A percentile compares a stretch with the other conserved stretches of the same genome.
Conservation (phyloP, 768 basidiomycete species). For the Podaxis sp. region DNA sequence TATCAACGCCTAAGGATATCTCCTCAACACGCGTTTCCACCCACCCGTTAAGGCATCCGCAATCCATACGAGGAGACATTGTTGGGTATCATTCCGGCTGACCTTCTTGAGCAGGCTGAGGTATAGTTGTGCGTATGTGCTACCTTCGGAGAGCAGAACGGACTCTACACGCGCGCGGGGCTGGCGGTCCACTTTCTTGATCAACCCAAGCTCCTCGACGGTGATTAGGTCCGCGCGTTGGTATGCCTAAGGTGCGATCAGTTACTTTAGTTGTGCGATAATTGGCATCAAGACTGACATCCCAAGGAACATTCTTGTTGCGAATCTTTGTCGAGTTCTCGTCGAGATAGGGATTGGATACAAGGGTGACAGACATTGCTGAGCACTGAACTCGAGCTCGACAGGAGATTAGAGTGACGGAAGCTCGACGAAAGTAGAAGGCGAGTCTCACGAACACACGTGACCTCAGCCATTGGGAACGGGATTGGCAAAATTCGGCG, state of each 20-base stretch:
- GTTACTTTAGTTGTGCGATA: conserved; percentile 14
- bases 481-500: conserved; percentile 3
- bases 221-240: conserved; percentile 92
- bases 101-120: conserved; percentile 85
- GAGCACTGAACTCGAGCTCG: not conserved
- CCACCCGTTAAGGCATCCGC: conserved; percentile 84
- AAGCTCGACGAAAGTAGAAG: conserved; percentile 4
- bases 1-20: not conserved
- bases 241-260: conserved; percentile 65
- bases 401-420: conserved; percentile 1
- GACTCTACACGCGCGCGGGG: conserved; percentile 72
- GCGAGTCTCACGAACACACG: conserved; percentile 3
- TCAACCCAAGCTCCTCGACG: conserved; percentile 78
- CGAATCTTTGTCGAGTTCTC: conserved; percentile 86
- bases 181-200: conserved; percentile 90
- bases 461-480: not conserved
- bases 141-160: conserved; percentile 78
- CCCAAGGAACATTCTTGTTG: conserved; percentile 93
- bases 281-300: conserved; percentile 50
- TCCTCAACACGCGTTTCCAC: conserved; percentile 21
- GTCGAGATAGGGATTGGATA: conserved; percentile 83
- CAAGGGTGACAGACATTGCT: conserved; percentile 71
- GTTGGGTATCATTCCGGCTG: conserved; percentile 83
- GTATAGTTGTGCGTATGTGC: conserved; percentile 83
- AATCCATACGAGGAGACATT: conserved; percentile 82